phyloP scores from a whole-genome alignment of 768 basidiomycete species.

The Erythrobasidium yunnanense region DNA sequence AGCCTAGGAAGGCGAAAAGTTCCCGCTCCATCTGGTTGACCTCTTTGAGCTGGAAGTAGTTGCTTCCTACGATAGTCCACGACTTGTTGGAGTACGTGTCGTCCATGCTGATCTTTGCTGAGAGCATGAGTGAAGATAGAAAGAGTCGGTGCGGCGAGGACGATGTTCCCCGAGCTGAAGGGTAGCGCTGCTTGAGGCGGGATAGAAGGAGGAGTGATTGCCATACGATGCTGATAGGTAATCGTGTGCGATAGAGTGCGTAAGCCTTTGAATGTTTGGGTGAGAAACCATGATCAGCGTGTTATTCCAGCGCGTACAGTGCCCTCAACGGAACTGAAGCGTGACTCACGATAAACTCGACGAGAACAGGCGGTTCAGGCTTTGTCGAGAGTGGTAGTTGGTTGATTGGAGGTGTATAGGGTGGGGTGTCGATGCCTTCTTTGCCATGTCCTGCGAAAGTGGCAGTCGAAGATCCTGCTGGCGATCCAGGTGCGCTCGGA shows the following conservation, averaged over 20 bases:
- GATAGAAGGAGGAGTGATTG: conserved; percentile 65
- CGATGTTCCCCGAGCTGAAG: conserved; percentile 75
- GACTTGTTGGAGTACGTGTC: conserved; percentile 89
- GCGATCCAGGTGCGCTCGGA: conserved; percentile 42
- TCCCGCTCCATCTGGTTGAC: conserved; percentile 96
- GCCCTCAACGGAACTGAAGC: neutral
- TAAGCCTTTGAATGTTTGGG: conserved; percentile 51
- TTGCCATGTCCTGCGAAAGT: neutral
- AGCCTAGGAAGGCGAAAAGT: conserved; percentile 70
- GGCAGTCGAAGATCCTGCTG: conserved; percentile 7
- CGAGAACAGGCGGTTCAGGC: conserved; percentile 51
- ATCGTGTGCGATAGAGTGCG: conserved; percentile 69
- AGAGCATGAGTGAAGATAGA: conserved; percentile 74
- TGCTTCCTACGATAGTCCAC: conserved; percentile 81
- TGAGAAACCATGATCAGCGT: neutral
- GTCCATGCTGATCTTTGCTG: conserved; percentile 63
- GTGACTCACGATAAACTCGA: conserved; percentile 56
- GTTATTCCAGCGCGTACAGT: neutral
- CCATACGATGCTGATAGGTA: conserved; percentile 57
- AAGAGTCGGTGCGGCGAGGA: conserved; percentile 82
- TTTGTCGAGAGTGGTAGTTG: neutral
- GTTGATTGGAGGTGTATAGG: conserved; percentile 6
- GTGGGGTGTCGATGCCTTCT: conserved; percentile 40
- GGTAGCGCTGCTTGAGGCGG: conserved; percentile 80
- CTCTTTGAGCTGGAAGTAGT: conserved; percentile 71